Conservation (phyloP, 148 eudicot genomes). For the Heliosperma pusillum region DNA sequence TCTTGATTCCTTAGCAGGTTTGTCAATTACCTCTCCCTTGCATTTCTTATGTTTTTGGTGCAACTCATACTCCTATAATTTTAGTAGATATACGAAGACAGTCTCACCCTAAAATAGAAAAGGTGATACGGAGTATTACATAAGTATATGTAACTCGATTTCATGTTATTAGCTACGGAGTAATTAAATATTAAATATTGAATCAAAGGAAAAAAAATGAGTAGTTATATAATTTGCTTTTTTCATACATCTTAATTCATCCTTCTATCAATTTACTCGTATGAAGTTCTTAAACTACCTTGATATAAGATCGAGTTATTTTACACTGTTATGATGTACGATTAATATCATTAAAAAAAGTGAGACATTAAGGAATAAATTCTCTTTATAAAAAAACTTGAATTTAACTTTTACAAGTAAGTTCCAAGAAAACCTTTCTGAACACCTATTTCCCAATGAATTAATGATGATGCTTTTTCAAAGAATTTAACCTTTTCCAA, state of each 20-base stretch:
- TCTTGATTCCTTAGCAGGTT: constrained; percentile 79
- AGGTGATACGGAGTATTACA: too few species aligned
- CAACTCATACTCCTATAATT: not conserved
- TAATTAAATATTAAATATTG: too few species aligned
- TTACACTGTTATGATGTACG: not conserved
- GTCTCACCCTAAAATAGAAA: not conserved
- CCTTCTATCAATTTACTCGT: not conserved
- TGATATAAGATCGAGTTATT: not conserved
- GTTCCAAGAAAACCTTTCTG: not conserved
- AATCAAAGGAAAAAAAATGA: too few species aligned
- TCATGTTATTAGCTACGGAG: not conserved
- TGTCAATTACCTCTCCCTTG: not conserved
- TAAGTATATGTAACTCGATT: not conserved
- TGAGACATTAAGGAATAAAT: not conserved
- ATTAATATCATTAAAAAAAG: too few species aligned
- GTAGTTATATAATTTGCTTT: not conserved
- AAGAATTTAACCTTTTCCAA: too few species aligned
- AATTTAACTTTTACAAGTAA: not conserved
- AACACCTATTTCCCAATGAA: too few species aligned
- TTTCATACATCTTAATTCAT: too few species aligned
- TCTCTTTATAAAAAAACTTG: not conserved
- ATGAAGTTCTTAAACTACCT: not conserved
- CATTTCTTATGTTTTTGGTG: not conserved
- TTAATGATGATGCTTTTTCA: constrained; percentile 13
- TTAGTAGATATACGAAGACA: not conserved